Percentiles rank a stretch among this genome's conserved stretches.
phyloP scores from a whole-genome alignment of 2,329 filamentous ascomycete species.

The Emmonsia crescens region DNA sequence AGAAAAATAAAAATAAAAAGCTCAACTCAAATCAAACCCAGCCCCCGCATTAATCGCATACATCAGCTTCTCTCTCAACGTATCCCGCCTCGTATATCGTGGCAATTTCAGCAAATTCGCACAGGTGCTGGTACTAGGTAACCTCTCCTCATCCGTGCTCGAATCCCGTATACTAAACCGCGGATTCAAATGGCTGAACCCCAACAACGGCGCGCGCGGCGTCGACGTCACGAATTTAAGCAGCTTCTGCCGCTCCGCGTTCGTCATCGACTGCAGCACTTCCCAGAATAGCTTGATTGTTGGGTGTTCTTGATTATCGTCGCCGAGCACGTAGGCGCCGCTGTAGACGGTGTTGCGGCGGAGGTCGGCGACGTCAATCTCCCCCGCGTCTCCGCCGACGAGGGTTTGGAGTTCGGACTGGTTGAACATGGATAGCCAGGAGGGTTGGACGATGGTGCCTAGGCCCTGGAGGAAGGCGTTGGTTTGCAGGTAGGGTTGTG shows the following conservation, averaged over 20 bases:
- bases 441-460: slow-evolving; percentile 75
- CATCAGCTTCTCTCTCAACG: slow-evolving; percentile 67
- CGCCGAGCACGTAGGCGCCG: slow-evolving; percentile 79
- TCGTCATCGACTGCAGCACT: slow-evolving; percentile 65
- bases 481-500: slow-evolving; percentile 72
- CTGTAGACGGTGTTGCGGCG: slow-evolving; percentile 76
- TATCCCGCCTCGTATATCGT: slow-evolving; percentile 56
- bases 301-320: slow-evolving; percentile 75
- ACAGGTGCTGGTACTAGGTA: slow-evolving; percentile 92
- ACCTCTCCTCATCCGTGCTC: slow-evolving; percentile 59
- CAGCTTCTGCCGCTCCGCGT: slow-evolving; percentile 70
- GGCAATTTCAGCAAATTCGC: slow-evolving; percentile 92
- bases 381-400: slow-evolving; percentile 73
- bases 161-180: slow-evolving; percentile 83
- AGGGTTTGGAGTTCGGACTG: slow-evolving; percentile 88
- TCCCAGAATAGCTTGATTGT: slow-evolving; percentile 85
- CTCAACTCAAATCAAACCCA: slow-evolving; percentile 63
- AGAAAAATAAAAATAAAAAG: background rate
- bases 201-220: slow-evolving; percentile 76
- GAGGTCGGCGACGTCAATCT: slow-evolving; percentile 80
- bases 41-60: slow-evolving; percentile 85
- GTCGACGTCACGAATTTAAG: slow-evolving; percentile 95
- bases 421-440: slow-evolving; percentile 98
- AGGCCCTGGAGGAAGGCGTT: slow-evolving; percentile 79
- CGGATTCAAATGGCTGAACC: slow-evolving; percentile 76